Base-by-base conservation (phyloP, 495 filamentous ascomycete species). In the Tuber microsphaerosporum region DNA sequence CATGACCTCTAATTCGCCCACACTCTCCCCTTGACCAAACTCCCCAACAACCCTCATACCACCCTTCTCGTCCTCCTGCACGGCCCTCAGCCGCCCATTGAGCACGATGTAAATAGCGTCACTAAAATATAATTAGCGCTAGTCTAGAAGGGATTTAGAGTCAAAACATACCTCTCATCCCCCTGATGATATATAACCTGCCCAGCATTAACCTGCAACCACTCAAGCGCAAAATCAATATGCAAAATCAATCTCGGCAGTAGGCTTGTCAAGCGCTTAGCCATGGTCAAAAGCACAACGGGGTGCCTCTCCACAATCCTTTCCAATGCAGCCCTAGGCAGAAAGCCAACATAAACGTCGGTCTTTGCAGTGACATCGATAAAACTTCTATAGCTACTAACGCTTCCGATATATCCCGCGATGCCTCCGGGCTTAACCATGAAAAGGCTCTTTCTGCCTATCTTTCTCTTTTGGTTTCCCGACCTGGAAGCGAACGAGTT, bases 31-130 rank as follows among this genome's bases (percentile, higher is more conserved):
- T 82, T 99, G 95, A 9, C 96, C 95, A 81, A 92, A 97, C 83
- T 99, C 95, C 17, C 93, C 94, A 51, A 93, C 89, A 51, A 97
- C 94, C 71, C 90, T 91, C 86, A 97, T 92, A n/a, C 90, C 91
- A 0, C 92, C 93, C 72, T 92, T 90, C 43, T 91, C 86, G 8
- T 89, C 87, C 80, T 97, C 93, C 45, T 92, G 87, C 2, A 98
- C 89, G 7, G 92, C 88, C 48, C 95, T 86, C 39, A 99, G 84
- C 16, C 95, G 90, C 16, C 95, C 95, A 83, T 99, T 99, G 10
- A 99, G 86, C 17, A 97, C 96, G 76, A 99, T 93, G 81, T 99
- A 98, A 61, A 99, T 99, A 19, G 96, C 95, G 84, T 99, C 95
- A 82, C 95, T 81, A 74, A 37, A 76, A 43, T 51, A 73, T 26